Evolutionary conservation across 768 basidiomycete genomes (phyloP).

Genomic region (Lactarius sanguifluus): DNA sequence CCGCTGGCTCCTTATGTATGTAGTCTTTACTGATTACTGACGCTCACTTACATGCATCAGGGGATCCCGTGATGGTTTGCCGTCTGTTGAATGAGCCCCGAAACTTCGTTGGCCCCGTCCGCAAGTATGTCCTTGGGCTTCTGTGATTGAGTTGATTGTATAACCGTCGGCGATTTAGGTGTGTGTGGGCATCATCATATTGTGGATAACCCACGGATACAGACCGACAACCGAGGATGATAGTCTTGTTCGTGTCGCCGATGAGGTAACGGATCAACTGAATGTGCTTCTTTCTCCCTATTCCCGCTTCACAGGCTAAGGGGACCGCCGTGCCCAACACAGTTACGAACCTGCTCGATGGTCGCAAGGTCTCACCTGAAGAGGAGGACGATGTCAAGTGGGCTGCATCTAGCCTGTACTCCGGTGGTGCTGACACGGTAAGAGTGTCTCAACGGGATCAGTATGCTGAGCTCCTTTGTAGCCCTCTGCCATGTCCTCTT

Average conservation of each 20-base stretch:
- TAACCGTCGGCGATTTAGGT: slow-evolving; percentile 13
- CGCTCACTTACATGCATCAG: too few species aligned
- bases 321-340: slow-evolving; percentile 28
- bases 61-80: slow-evolving; percentile 10
- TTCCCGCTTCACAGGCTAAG: slow-evolving; percentile 17
- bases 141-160: not conserved
- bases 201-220: slow-evolving; percentile 31
- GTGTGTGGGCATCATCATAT: slow-evolving; percentile 27
- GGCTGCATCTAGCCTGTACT: slow-evolving; percentile 32
- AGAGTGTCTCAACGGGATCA: not conserved
- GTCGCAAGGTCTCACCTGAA: slow-evolving; percentile 20
- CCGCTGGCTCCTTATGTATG: too few species aligned
- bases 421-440: slow-evolving; percentile 33
- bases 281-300: slow-evolving; percentile 19
- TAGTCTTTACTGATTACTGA: too few species aligned
- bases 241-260: slow-evolving; percentile 31
- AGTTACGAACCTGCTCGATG: slow-evolving; percentile 25
- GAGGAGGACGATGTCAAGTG: slow-evolving; percentile 31
- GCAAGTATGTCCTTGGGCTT: slow-evolving; percentile 26
- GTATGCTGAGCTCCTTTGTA: not conserved
- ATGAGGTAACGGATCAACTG: slow-evolving; percentile 30
- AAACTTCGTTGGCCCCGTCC: slow-evolving; percentile 27
- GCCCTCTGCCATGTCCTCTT: slow-evolving; percentile 33
- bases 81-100: slow-evolving; percentile 28
- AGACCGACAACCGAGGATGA: slow-evolving; percentile 26